A percentile compares a stretch with the other conserved stretches of the same genome.
phyloP scores from a whole-genome alignment of 176 grass and related monocot species.

The Aegilops umbellulata region DNA sequence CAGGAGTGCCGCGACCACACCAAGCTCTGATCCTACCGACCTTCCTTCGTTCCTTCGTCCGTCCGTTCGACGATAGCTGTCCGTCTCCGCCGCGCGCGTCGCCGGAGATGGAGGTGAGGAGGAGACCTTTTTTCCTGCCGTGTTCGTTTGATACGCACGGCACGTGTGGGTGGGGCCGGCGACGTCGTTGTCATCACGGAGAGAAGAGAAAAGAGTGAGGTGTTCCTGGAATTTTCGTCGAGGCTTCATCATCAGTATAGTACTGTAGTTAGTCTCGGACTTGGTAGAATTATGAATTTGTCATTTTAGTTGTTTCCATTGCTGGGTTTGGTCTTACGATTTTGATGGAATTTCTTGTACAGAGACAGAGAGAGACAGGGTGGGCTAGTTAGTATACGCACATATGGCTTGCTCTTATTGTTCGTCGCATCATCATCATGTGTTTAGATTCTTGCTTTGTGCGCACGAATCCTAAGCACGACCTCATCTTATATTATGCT shows the following conservation, averaged over 20 bases:
- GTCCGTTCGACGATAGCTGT: background rate
- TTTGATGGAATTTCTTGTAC: conserved; percentile 3
- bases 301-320: background rate
- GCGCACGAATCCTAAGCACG: background rate
- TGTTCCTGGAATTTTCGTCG: background rate
- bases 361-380: background rate
- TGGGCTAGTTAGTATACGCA: background rate
- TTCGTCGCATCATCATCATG: background rate
- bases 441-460: background rate
- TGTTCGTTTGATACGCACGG: background rate
- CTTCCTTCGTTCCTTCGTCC: background rate
- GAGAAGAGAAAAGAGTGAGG: background rate
- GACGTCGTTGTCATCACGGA: background rate
- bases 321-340: background rate
- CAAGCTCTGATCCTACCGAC: conserved; percentile 29
- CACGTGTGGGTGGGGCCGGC: background rate
- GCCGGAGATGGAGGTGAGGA: background rate
- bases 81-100: background rate
- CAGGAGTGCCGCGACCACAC: conserved; percentile 47
- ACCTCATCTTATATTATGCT: background rate
- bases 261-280: background rate
- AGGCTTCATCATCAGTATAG: background rate
- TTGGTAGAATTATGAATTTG: background rate
- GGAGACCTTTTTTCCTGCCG: background rate
- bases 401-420: background rate